phyloP scores from a whole-genome alignment of 768 basidiomycete species.

The Rhodotorula sphaerocarpa region DNA sequence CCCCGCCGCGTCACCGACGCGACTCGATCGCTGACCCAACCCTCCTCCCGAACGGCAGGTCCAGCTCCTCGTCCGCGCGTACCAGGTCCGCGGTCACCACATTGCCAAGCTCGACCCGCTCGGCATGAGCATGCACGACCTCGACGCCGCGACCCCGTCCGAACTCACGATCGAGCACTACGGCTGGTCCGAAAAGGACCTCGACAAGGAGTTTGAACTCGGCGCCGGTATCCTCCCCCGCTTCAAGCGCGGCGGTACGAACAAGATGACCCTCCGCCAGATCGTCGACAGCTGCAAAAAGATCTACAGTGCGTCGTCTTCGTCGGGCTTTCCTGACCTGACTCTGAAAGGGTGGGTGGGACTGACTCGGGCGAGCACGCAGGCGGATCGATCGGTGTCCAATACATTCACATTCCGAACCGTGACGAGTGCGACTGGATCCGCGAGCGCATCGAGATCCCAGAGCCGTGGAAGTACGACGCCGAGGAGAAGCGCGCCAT shows the following conservation, averaged over 20 bases:
- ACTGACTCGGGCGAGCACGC: slow-evolving; percentile 1
- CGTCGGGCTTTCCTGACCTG: not conserved
- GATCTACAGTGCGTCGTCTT: slow-evolving; percentile 71
- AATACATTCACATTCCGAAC: slow-evolving; percentile 93
- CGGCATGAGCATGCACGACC: slow-evolving; percentile 81
- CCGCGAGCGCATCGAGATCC: slow-evolving; percentile 85
- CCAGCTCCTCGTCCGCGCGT: slow-evolving; percentile 94
- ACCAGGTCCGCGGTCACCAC: slow-evolving; percentile 98
- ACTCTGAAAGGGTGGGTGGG: not conserved
- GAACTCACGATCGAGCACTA: slow-evolving; percentile 91
- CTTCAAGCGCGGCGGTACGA: slow-evolving; percentile 76
- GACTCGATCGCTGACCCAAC: no score
- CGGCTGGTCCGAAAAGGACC: slow-evolving; percentile 86
- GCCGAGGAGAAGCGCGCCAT: slow-evolving; percentile 99
- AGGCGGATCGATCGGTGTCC: slow-evolving; percentile 82
- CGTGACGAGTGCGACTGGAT: slow-evolving; percentile 99
- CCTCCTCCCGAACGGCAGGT: slow-evolving; percentile 51
- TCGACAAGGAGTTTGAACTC: slow-evolving; percentile 87
- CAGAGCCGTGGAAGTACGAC: slow-evolving; percentile 94
- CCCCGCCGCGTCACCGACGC: no score
- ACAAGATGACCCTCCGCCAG: slow-evolving; percentile 79
- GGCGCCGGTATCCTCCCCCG: slow-evolving; percentile 94
- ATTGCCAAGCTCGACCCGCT: slow-evolving; percentile 92
- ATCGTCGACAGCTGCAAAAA: slow-evolving; percentile 82
- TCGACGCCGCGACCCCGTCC: slow-evolving; percentile 65